Evolutionary conservation across 192 early-diverging fungal species (phyloP), one percentile per base, ranked within the genome.

Genomic region (Coemansia sp.): DNA sequence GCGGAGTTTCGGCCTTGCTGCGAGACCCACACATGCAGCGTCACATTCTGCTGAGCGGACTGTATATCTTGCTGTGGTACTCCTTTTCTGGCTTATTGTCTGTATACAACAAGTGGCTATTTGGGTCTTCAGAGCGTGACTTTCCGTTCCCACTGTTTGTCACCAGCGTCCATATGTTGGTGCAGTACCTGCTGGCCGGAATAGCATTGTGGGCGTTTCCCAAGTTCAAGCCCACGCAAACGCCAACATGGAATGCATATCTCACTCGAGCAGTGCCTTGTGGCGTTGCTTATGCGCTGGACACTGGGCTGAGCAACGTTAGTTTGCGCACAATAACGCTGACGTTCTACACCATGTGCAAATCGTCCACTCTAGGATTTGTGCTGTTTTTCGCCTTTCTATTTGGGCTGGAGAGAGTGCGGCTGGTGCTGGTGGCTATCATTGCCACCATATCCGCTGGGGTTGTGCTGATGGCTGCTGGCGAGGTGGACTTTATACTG

Each of bases 71-170:
- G 42, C 63, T 79, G 41, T 84, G 83, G 83, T 88, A 86, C 72
- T 40, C 47, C 10, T 83, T 84, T 18, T 85, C 94, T 2, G 84
- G 91, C 0, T 57, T 83, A 7, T 76, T 97, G 21, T 87, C 87
- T 2, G 80, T 94, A 3, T 97, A 93, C 75, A 97, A 97, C 84
- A 93, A 90, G 52, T 97, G 92, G 92, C 80, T 97, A 54, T 94
- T 97, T 78, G 88, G 90, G 23, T 63, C 80, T 26, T 79, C 83
- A 0, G 83, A 91, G 60, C 82, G 90, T 54, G 83, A 92, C 75
- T 95, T 94, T 71, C 79, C 70, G 23, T 95, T 85, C 55, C 94
- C 94, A 28, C 78, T 97, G 5, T 90, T 97, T 73, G 89, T 89
- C 30, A 89, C 90, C 37, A 82, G 81, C 44, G 59, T 88, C 10